A percentile compares a stretch with the other conserved stretches of the same genome.
These are phyloP conservation scores for Neoascochyta sp. DNA, from an alignment of 2,329 filamentous ascomycete species.

Conservation along the genomic window DNA sequence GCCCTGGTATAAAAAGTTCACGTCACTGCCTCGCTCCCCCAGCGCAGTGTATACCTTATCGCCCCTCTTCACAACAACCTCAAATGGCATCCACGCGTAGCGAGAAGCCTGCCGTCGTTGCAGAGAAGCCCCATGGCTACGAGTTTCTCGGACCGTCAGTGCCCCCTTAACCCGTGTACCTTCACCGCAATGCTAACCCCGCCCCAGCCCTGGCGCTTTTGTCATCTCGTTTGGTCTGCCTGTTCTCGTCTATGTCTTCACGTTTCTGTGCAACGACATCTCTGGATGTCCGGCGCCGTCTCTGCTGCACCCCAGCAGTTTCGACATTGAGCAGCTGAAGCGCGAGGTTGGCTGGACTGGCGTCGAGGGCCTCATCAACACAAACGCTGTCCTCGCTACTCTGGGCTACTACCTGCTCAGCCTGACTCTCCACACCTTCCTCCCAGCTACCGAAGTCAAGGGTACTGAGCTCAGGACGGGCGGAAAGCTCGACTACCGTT, in stretches of 20 bases:
- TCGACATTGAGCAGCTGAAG: conserved; percentile 71
- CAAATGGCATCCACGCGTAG: conserved; percentile 31
- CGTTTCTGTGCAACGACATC: conserved; percentile 88
- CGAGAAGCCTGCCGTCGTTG: no score
- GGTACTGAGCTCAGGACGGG: conserved; percentile 69
- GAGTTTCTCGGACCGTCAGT: conserved; percentile 43
- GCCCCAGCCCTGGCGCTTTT: conserved; percentile 66
- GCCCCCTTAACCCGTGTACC: not conserved
- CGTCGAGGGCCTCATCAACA: conserved; percentile 65
- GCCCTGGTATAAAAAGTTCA: no score
- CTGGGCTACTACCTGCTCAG: conserved; percentile 76
- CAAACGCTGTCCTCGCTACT: conserved; percentile 64
- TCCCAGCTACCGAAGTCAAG: conserved; percentile 69
- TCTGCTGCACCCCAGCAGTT: conserved; percentile 65
- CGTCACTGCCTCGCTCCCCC: no score
- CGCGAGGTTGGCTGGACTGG: conserved; percentile 82
- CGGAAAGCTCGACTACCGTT: conserved; percentile 74
- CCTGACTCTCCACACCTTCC: conserved; percentile 67
- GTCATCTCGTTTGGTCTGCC: conserved; percentile 78
- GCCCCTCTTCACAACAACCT: no score
- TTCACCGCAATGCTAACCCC: conserved; percentile 11
- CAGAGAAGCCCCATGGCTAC: conserved; percentile 37
- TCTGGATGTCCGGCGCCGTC: conserved; percentile 86
- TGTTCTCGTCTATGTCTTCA: conserved; percentile 70
- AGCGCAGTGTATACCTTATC: no score